A percentile compares a stretch with the other conserved stretches of the same genome.
phyloP scores from a whole-genome alignment of 2,329 filamentous ascomycete genomes.

The Bipolaris bicolor region DNA sequence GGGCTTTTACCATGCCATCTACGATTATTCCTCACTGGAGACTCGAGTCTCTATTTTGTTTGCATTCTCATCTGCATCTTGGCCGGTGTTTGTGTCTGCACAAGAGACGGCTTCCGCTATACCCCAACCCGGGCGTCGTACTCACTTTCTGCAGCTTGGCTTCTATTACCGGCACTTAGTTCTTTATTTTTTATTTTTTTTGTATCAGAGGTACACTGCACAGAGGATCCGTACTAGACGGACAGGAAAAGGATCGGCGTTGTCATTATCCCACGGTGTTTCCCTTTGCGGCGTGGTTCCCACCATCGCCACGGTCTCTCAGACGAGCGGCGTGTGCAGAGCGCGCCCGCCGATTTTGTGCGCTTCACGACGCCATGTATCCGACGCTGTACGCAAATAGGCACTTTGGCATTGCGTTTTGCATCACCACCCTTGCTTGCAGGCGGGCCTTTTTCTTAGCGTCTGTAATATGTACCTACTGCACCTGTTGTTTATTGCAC shows the following conservation, averaged over 20 bases:
- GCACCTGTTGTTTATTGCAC: background rate
- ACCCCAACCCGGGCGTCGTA: constrained; percentile 22
- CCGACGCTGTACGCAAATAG: constrained; percentile 15
- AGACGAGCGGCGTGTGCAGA: constrained; percentile 8
- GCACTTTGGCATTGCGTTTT: constrained; percentile 8
- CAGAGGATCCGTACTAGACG: constrained; percentile 6
- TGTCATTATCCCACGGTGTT: constrained; percentile 7
- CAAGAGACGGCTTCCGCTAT: constrained; percentile 26
- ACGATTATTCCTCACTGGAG: constrained; percentile 9
- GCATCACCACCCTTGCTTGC: constrained; percentile 3
- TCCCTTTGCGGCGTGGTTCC: constrained; percentile 2
- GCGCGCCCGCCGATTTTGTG: constrained; percentile 1
- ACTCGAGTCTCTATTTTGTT: constrained; percentile 12
- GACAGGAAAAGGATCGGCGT: constrained; percentile 18
- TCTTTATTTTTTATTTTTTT: background rate
- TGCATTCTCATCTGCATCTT: constrained; percentile 28
- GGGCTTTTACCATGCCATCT: constrained; percentile 3
- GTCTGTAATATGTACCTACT: constrained; percentile 14
- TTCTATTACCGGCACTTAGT: constrained; percentile 1
- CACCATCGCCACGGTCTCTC: background rate
- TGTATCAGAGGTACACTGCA: constrained; percentile 2
- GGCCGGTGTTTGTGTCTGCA: constrained; percentile 25
- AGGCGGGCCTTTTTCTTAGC: constrained; percentile 1
- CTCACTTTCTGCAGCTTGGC: constrained; percentile 5
- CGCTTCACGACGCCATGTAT: constrained; percentile 17